A percentile compares a stretch with the other conserved stretches of the same genome.
Conservation (phyloP, 179 eudicot genomes). For the Carnegiea gigantea region DNA sequence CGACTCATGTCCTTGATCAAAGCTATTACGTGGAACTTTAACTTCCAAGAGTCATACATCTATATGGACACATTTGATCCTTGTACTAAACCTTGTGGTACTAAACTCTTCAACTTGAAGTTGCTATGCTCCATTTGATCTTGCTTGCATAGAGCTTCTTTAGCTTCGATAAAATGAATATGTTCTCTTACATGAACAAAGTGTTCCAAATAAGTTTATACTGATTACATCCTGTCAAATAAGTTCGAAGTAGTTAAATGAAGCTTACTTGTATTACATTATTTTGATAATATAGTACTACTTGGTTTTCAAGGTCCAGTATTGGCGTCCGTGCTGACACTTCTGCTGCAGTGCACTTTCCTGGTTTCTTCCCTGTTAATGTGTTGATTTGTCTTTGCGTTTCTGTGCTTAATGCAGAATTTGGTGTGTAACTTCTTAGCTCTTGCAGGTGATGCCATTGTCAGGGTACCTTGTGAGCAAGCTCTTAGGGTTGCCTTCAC, state of each 20-base stretch:
- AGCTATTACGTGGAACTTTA: not conserved
- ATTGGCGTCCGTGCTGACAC: not conserved
- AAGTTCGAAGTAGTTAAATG: not conserved
- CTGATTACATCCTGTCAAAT: not conserved
- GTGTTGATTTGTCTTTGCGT: not conserved
- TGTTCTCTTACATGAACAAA: not conserved
- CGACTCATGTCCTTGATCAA: not conserved
- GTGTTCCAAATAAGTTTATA: not conserved
- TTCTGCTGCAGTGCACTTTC: not conserved
- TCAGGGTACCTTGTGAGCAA: conserved; percentile 70
- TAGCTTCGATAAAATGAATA: too few species aligned
- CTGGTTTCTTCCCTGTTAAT: not conserved
- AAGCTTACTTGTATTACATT: not conserved
- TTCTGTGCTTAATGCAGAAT: not conserved
- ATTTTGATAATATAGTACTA: not conserved
- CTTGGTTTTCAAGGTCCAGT: not conserved
- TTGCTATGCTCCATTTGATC: not conserved
- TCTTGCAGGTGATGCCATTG: conserved; percentile 75
- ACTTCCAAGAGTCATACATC: not conserved
- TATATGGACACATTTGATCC: not conserved
- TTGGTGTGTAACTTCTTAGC: not conserved
- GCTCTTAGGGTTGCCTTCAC: conserved; percentile 63
- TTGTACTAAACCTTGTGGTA: not conserved
- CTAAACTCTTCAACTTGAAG: not conserved
- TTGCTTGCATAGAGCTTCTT: too few species aligned